Evolutionary conservation across 495 filamentous ascomycete genomes (phyloP), one percentile per base, ranked within the genome.

Genomic region (Xylaria telfairii): DNA sequence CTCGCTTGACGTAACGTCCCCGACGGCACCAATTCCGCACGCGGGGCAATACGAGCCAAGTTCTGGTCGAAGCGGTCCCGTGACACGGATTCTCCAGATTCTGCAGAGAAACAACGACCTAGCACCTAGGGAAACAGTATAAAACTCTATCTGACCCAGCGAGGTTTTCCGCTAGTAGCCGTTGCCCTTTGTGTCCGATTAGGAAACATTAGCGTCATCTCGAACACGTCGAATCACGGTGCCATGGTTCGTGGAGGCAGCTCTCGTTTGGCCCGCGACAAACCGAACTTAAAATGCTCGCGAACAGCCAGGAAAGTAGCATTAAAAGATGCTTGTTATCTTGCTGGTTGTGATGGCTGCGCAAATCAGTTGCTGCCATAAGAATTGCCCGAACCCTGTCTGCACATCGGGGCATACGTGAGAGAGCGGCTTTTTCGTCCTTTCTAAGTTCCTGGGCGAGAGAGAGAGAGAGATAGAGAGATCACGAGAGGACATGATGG

Each of bases 81-180:
- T 51, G 62, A 65, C 19, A 34, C 26, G n/a, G n/a, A n/a, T n/a
- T n/a, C n/a, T n/a, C n/a, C n/a, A n/a, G n/a, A 61, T 59, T 59
- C 26, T 30, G 7, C 2, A 64, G 61, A 46, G 3, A 64, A 46
- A 64, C 24, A 26, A 28, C 59, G 17, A 28, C n/a, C 21, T 7
- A 62, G 37, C 28, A 42, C 34, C 37, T 17, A 62, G 28, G 10
- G 21, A 32, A 46, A 10, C 15, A 46, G 44, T 19, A 46, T 4
- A 24, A 37, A 59, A 46, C 37, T 64, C 63, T 30, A 53, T 32
- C 24, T 17, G 7, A 34, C 19, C 28, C 42, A 19, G 30, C 56
- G 54, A 69, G 32, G 41, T 57, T 63, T 44, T 70, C 67, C 67
- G 67, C 54, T 30, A 54, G 67, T 70, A 70, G 57, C 67, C 67